Evolutionary conservation across 768 basidiomycete genomes (phyloP), one percentile per base, ranked within the genome.

Genomic region (Podaxis mareebaensis): DNA sequence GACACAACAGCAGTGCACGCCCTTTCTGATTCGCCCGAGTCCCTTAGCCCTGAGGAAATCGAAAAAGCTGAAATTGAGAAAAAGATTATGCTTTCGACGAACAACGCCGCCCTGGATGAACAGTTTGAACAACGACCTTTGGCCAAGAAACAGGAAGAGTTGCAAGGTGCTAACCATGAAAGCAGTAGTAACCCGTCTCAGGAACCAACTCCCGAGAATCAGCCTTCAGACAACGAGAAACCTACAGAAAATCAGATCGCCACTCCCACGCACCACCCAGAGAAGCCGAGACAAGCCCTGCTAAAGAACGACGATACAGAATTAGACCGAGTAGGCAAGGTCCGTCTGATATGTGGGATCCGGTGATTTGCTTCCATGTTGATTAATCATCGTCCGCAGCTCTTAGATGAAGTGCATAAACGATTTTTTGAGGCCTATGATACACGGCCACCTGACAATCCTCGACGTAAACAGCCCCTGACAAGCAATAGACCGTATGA

Each of bases 261-360:
- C 42, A 68, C 22, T 56, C 68, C 26, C 63, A 67, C 36, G 65
- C 71, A 66, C 77, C 61, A 77, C 54, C 72, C 73, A 3, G 83
- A 85, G 61, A 85, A 84, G 26, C 77, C 78, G 17, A 83, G 83
- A 62, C 93, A 90, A 71, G 92, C 94, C 0, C 73, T 98, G 36
- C 75, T 99, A 55, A 95, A 90, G 76, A 92, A 95, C 64, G 87
- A 96, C 65, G 96, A 99, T 72, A 71, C 73, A 26, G 96, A 99
- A 77, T 80, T 99, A 49, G 77, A 79, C 10, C 80, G 96, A 48
- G 79, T 99, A n/a, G 82, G 84, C 63, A 83, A 81, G 76, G 95
- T 95, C n/a, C 38, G 54, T 52, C 24, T 44, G 36, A 20, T 57
- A 3, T 46, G 39, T 65, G 51, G n/a, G 40, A 3, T 8, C 52